Evolutionary conservation across 768 basidiomycete species (phyloP), one percentile per base, ranked within the genome.

Genomic region (Antrodiella citrinella): DNA sequence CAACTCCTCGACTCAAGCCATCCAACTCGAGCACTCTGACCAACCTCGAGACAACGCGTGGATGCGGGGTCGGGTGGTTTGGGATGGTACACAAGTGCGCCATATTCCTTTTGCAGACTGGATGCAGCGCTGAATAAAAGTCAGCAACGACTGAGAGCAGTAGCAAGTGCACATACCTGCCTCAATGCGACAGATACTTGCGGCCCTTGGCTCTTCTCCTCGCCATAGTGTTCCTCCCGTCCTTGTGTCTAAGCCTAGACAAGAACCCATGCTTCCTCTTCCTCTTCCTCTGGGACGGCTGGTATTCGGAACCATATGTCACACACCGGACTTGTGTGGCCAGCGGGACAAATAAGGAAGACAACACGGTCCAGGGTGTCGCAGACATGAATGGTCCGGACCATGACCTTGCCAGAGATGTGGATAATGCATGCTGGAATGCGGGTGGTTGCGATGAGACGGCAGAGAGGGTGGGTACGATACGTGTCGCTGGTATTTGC

Each of bases 181-280:
- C n/a, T n/a, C n/a, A 97, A 69, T 97, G 93, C 48, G 77, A 82
- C 54, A 96, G 69, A 66, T 77, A 87, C 67, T 78, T 79, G 52
- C 94, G 76, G 7, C 90, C 88, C 71, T 86, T 93, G 26, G 72
- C 72, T 55, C 77, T 71, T 50, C 94, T 77, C 48, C 87, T 74
- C 20, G 65, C 74, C 47, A 97, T 70, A 40, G 90, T 77, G 58
- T 78, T 89, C 55, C 84, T 77, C 2, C 91, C 92, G 26, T 77
- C 72, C 20, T 77, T 74, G 7, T 74, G 79, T 57, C 76, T 75
- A 65, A 85, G 81, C 52, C 93, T 71, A 0, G 84, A 78, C 26
- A 98, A 75, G 67, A 95, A 98, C 4, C 94, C 94, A 62, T 91
- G 88, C 64, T 86, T 91, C 58, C 91, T 77, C 73, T 98, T 98